Evolutionary conservation across 1,139 yeast genomes (phyloP).

Genomic region (Zygosaccharomyces sapae): DNA sequence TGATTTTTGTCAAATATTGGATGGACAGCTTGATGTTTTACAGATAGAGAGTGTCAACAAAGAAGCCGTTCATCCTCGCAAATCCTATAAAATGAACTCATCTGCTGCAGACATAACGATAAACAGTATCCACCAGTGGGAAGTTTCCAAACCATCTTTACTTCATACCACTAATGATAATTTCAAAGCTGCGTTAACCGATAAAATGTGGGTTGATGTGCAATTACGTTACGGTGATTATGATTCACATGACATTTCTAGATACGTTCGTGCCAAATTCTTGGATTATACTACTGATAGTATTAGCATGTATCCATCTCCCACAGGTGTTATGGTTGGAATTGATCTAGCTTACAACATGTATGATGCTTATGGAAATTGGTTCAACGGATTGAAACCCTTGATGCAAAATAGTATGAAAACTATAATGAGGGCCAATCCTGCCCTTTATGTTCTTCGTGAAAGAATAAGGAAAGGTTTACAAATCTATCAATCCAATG

Average conservation of each 20-base stretch:
- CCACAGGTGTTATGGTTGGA: conserved; percentile 87
- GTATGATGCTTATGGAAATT: conserved; percentile 94
- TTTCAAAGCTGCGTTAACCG: conserved; percentile 44
- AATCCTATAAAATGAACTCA: conserved; percentile 95
- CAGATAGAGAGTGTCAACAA: conserved; percentile 85
- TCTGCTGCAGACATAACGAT: conserved; percentile 89
- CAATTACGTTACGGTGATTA: conserved; percentile 95
- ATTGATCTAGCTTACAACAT: conserved; percentile 92
- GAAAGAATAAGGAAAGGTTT: conserved; percentile 93
- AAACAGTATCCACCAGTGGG: conserved; percentile 76
- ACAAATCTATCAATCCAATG: conserved; percentile 89
- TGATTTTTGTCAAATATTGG: conserved; percentile 88
- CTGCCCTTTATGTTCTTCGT: conserved; percentile 84
- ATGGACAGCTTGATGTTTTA: conserved; percentile 76
- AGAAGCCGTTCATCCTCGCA: conserved; percentile 93
- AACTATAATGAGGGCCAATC: conserved; percentile 92
- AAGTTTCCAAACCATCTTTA: conserved; percentile 76
- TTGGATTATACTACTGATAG: conserved; percentile 90
- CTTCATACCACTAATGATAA: conserved; percentile 59
- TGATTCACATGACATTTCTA: conserved; percentile 93
- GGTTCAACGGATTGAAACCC: conserved; percentile 94
- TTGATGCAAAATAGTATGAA: conserved; percentile 88
- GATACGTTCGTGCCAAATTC: conserved; percentile 90
- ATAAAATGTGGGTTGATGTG: conserved; percentile 91
- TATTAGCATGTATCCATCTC: conserved; percentile 82